phyloP scores from a whole-genome alignment of 345 rosid species.

The Gossypium ekmanianum region DNA sequence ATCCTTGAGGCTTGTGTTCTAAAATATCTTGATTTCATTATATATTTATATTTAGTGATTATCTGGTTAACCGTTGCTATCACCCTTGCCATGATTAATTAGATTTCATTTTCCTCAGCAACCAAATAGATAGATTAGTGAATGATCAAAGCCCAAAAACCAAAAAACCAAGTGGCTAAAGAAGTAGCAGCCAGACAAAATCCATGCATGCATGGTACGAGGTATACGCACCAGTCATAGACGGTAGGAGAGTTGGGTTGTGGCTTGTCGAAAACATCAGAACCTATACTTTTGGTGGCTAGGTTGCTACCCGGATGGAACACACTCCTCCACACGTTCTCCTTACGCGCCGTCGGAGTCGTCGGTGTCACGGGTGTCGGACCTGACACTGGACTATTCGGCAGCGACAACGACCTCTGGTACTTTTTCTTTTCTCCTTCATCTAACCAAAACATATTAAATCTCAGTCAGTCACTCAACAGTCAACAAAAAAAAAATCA shows the following conservation, averaged over 20 bases:
- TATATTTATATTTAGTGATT: neutral
- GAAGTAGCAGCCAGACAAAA: neutral
- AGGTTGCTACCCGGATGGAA: constrained; percentile 94
- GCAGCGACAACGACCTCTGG: constrained; percentile 61
- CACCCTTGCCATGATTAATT: neutral
- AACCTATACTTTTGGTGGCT: constrained; percentile 65
- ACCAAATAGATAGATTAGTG: neutral
- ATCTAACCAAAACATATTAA: constrained; percentile 6
- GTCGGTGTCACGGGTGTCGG: constrained; percentile 63
- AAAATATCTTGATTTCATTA: neutral
- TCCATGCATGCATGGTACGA: neutral
- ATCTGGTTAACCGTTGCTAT: neutral
- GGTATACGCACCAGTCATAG: constrained; percentile 70
- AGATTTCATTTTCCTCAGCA: neutral
- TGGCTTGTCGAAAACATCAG: constrained; percentile 64
- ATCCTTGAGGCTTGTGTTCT: constrained; percentile 8
- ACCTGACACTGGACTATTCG: constrained; percentile 56
- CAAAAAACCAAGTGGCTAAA: neutral
- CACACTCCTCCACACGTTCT: constrained; percentile 97
- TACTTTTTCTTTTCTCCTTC: constrained; percentile 41
- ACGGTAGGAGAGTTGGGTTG: constrained; percentile 88
- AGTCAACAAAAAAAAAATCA: neutral
- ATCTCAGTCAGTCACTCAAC: neutral
- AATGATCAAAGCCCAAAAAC: neutral
- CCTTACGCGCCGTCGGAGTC: constrained; percentile 57